These are phyloP conservation scores for Dothistroma septosporum DNA, from an alignment of 2,329 filamentous ascomycete genomes.

Conservation along the genomic window DNA sequence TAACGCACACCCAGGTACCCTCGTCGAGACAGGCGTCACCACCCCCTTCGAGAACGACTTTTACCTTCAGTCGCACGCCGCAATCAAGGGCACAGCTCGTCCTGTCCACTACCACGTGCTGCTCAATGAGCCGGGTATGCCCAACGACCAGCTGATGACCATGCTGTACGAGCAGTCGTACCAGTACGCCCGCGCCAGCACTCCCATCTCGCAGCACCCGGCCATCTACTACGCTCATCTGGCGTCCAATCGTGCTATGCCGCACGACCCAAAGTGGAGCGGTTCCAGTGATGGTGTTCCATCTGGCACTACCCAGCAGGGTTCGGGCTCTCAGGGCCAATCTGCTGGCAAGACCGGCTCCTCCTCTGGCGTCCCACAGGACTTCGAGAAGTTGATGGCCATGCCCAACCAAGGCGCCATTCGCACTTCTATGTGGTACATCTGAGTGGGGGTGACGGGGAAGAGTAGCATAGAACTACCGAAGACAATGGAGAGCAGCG, in stretches of 20 bases:
- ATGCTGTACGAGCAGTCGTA: slow-evolving; percentile 96
- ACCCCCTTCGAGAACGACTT: slow-evolving; percentile 90
- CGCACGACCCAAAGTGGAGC: slow-evolving; percentile 59
- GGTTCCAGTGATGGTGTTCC: slow-evolving; percentile 21
- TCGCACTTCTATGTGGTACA: slow-evolving; percentile 48
- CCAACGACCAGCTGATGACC: slow-evolving; percentile 67
- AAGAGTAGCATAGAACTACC: background rate
- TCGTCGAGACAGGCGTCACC: slow-evolving; percentile 86
- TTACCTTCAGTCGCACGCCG: slow-evolving; percentile 65
- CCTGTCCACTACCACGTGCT: slow-evolving; percentile 84
- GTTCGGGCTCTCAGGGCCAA: slow-evolving; percentile 12
- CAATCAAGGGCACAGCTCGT: slow-evolving; percentile 89
- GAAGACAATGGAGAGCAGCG: background rate
- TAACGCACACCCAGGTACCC: slow-evolving; percentile 79
- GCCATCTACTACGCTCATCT: slow-evolving; percentile 96
- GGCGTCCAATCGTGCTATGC: slow-evolving; percentile 71
- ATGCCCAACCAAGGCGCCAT: slow-evolving; percentile 41
- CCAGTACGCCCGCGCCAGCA: slow-evolving; percentile 87
- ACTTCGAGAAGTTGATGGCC: slow-evolving; percentile 38
- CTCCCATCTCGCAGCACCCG: slow-evolving; percentile 80
- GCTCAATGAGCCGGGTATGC: slow-evolving; percentile 69
- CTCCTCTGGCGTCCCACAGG: slow-evolving; percentile 20
- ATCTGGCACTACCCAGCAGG: slow-evolving; percentile 15
- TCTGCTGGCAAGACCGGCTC: slow-evolving; percentile 20
- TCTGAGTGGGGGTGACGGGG: slow-evolving; percentile 30